Percentiles rank a stretch among this genome's conserved stretches.
Evolutionary conservation across 768 basidiomycete genomes (phyloP).

Genomic region (Amanita rubescens): DNA sequence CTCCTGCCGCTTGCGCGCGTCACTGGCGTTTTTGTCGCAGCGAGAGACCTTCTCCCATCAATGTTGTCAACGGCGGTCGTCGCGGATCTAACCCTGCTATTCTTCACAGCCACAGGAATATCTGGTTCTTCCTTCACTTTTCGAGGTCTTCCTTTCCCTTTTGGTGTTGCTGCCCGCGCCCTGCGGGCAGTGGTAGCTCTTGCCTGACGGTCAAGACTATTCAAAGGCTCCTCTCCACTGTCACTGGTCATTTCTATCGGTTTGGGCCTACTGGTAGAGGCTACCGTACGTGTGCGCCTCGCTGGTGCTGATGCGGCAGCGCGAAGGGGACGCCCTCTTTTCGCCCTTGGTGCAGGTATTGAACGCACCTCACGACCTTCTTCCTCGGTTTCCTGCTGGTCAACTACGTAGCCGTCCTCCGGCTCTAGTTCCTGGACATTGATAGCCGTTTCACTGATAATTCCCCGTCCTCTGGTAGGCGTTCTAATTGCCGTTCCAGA

Average conservation of each 20-base stretch:
- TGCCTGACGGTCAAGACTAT: background rate
- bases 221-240: background rate
- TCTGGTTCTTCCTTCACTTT: slow-evolving; percentile 3
- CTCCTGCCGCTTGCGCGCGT: slow-evolving; percentile 2
- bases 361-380: background rate
- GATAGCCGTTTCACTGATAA: too few relatives aligned
- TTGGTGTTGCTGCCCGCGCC: background rate
- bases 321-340: background rate
- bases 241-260: background rate
- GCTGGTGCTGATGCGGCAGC: background rate
- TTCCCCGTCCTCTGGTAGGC: background rate
- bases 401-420: background rate
- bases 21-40: background rate
- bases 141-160: background rate
- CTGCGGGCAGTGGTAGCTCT: background rate
- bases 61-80: too few relatives aligned
- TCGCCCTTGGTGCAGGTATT: background rate
- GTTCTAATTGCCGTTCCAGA: background rate
- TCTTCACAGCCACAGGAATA: background rate
- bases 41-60: background rate
- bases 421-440: background rate
- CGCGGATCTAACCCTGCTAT: background rate
- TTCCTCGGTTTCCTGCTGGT: background rate
- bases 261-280: background rate
- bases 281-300: background rate